Percentiles rank a stretch among this genome's conserved stretches.
These are phyloP conservation scores for Aspergillus quadricinctus DNA, from an alignment of 2,329 filamentous ascomycete species.

Conservation along the genomic window DNA sequence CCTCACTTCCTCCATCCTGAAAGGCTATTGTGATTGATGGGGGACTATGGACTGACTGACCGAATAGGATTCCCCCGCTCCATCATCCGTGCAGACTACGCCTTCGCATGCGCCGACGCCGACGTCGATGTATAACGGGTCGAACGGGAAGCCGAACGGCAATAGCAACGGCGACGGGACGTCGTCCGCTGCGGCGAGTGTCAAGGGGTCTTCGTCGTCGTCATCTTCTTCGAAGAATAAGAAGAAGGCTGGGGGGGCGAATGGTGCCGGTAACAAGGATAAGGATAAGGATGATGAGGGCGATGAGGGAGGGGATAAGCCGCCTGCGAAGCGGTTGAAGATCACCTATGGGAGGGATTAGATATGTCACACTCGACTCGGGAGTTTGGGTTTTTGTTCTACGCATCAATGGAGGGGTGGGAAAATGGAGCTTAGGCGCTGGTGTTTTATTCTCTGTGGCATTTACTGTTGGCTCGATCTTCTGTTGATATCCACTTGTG, in stretches of 20 bases:
- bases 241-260: conserved; percentile 32
- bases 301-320: conserved; percentile 33
- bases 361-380: conserved; percentile 1
- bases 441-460: not conserved
- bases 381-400: conserved; percentile 3
- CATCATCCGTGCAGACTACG: conserved; percentile 44
- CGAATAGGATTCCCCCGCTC: conserved; percentile 39
- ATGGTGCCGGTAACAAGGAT: conserved; percentile 5
- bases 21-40: too few relatives aligned
- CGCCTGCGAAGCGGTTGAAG: conserved; percentile 41
- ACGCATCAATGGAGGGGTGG: not conserved
- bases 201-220: conserved; percentile 22
- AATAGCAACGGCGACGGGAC: conserved; percentile 23
- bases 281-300: conserved; percentile 30
- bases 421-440: not conserved
- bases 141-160: conserved; percentile 24
- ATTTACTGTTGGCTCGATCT: not conserved
- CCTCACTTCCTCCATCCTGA: too few relatives aligned
- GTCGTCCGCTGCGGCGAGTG: conserved; percentile 23
- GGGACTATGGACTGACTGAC: conserved; percentile 1
- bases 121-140: conserved; percentile 33
- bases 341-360: conserved; percentile 44
- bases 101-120: conserved; percentile 46
- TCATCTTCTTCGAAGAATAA: conserved; percentile 38
- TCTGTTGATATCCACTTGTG: conserved; percentile 1